Base-by-base conservation (phyloP, 2,329 filamentous ascomycete species). In the Nemania abortiva region DNA sequence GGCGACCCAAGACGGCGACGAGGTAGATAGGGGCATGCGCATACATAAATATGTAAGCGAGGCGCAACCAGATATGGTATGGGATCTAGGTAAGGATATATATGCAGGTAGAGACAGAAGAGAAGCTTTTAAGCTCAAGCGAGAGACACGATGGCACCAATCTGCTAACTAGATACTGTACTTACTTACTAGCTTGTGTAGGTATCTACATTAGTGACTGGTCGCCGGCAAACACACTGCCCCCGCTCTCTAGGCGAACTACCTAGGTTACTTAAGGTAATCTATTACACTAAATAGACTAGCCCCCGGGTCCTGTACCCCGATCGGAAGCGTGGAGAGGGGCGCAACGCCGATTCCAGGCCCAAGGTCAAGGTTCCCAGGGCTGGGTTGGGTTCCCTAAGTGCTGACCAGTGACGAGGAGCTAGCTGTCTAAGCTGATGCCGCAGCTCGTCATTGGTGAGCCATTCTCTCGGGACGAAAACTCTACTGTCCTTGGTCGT, bases 371-470 rank as follows among this genome's bases (percentile, higher is more conserved):
- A 37, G 67, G 67, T 50, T 66, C 64, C 64, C 15, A 64, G 68
- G 63, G 59, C 59, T 52, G 5, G 24, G n/a, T n/a, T n/a, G n/a
- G 64, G 27, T 31, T 53, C 7, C 15, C 39, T 42, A 42, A 57
- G 61, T 49, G 61, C 66, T 64, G 65, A 64, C 67, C 68, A 65
- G 65, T 61, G 63, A 67, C 11, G 59, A 58, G 22, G 58, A 34
- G 37, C 34, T 57, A 57, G 49, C 37, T 58, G 53, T 53, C 59
- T 55, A 39, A 61, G 42, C 49, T 54, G 57, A 54, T 58, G 70
- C 55, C 59, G 50, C 60, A 57, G 66, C 52, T 59, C 56, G 59
- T 68, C 22, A 71, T 73, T 71, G 71, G 69, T 60, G 71, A 73
- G 63, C 71, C 71, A 63, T 58, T 60, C 66, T 70, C 52, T 61